Evolutionary conservation across 73 alveolate genomes (phyloP), one percentile per base, ranked within the genome.

Genomic region (Breviolum minutum): DNA sequence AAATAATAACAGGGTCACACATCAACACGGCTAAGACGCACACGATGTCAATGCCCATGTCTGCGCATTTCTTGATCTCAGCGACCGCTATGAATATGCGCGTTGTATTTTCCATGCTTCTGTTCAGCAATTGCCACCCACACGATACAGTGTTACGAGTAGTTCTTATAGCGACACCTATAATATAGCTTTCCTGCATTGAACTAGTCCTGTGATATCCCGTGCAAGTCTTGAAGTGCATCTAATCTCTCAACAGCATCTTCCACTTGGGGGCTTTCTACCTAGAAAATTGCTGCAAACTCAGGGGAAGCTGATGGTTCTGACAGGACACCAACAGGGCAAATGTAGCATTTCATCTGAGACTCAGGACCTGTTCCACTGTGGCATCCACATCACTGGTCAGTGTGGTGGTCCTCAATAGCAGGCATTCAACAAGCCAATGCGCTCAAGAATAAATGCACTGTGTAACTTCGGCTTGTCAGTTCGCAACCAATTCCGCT

Each of bases 1-100:
- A 73, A 2, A 2, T 40, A 40, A 0, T 3, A 40, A 40, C 5
- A 40, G 54, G 2, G 77, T 68, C 24, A 27, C 20, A 24, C 63
- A 19, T 11, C 22, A 70, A 32, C 68, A 9, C 2, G 79, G 77
- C 40, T 73, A 32, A 91, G 97, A 30, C 10, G 66, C 63, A 5
- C 26, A 66, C 99, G 86, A 94, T 94, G 85, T 94, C 94, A 14
- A 94, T 94, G 92, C 99, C 99, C 94, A 81, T 81, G 63, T 94
- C 99, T 2, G 99, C 99, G 40, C 99, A 94, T 88, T 80, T 77
- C 99, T 79, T 94, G 94, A 94, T 87, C 94, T 94, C 85, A 24
- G 81, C 86, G 7, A 32, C 87, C 66, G n/a, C 24, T 62, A 22
- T 29, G 77, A 68, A 68, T 68, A 17, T 6, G 8, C 77, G 24